These are phyloP conservation scores for Lagenidium giganteum DNA, from an alignment of 352 stramenopile genomes.

Conservation along the genomic window DNA sequence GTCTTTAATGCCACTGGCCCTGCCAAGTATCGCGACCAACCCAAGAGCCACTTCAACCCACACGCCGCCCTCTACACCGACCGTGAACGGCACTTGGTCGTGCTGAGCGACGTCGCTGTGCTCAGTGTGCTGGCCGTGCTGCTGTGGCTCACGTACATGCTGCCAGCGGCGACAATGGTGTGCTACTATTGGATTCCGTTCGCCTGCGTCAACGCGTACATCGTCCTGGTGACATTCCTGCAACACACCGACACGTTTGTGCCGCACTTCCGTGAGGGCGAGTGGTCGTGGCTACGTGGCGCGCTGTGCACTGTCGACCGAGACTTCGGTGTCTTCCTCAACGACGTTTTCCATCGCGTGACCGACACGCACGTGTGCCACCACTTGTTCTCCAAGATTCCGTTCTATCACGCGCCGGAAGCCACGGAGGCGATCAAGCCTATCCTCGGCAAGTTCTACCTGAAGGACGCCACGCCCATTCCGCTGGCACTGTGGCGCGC, in stretches of 20 bases:
- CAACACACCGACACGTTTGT: slow-evolving; percentile 98
- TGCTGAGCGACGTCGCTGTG: slow-evolving; percentile 86
- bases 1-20: slow-evolving; percentile 91
- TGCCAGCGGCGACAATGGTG: slow-evolving; percentile 73
- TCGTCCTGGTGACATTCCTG: slow-evolving; percentile 96
- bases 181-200: slow-evolving; percentile 95
- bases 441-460: slow-evolving; percentile 91
- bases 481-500: slow-evolving; percentile 87
- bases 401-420: slow-evolving; percentile 95
- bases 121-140: slow-evolving; percentile 68
- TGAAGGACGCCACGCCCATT: slow-evolving; percentile 89
- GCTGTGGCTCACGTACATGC: slow-evolving; percentile 43
- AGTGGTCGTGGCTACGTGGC: slow-evolving; percentile 95
- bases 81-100: slow-evolving; percentile 89
- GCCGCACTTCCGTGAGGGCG: slow-evolving; percentile 89
- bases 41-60: slow-evolving; percentile 93
- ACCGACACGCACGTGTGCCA: slow-evolving; percentile 95
- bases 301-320: slow-evolving; percentile 96
- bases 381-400: slow-evolving; percentile 98
- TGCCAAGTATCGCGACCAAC: slow-evolving; percentile 75
- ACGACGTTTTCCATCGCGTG: slow-evolving; percentile 96
- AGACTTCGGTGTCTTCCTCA: slow-evolving; percentile 92
- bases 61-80: slow-evolving; percentile 92
- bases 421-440: slow-evolving; percentile 92
- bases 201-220: slow-evolving; percentile 91